Evolutionary conservation across 2,329 filamentous ascomycete genomes (phyloP), one percentile per base, ranked within the genome.

Genomic region (Ascochyta koolunga): DNA sequence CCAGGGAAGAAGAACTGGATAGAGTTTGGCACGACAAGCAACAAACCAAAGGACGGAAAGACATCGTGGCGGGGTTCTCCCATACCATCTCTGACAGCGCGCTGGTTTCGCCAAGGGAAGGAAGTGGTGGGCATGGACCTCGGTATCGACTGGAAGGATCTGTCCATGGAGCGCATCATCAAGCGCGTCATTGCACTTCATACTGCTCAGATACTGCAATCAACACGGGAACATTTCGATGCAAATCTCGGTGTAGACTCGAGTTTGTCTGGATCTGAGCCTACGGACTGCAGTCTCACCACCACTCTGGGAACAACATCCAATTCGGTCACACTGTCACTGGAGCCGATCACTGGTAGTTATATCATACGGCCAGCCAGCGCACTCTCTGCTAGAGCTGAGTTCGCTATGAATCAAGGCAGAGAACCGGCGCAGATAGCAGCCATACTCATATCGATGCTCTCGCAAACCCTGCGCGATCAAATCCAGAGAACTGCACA

Each of bases 81-180:
- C 5, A 58, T 71, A 19, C 64, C 76, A 10, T 67, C 66, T 15
- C 59, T 95, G 39, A 81, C 78, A 2, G 77, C 88, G 33, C 87
- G 91, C 60, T 99, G 95, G 93, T 92, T 96, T 73, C 86, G 90
- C 52, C 88, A 93, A 67, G 88, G 87, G 59, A 87, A 89, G 64
- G 89, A 93, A 70, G 85, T 92, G 35, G 82, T 84, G 58, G 84
- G 89, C 51, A 77, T 80, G n/a, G 77, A 85, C n/a, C 81, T 97
- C 24, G 71, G 81, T 2, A 80, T 96, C 29, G 83, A 96, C 67
- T 78, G 83, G 39, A 78, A 83, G 36, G 78, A 82, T 11, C 80
- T 98, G 19, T 95, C 89, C 2, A 82, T 90, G 43, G 91, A 96
- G 69, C 71, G 78, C 5, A 83, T 96, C 3, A 76, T 99, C 37